Evolutionary conservation across 2,329 filamentous ascomycete species (phyloP).

Genomic region (Pseudopithomyces chartarum): DNA sequence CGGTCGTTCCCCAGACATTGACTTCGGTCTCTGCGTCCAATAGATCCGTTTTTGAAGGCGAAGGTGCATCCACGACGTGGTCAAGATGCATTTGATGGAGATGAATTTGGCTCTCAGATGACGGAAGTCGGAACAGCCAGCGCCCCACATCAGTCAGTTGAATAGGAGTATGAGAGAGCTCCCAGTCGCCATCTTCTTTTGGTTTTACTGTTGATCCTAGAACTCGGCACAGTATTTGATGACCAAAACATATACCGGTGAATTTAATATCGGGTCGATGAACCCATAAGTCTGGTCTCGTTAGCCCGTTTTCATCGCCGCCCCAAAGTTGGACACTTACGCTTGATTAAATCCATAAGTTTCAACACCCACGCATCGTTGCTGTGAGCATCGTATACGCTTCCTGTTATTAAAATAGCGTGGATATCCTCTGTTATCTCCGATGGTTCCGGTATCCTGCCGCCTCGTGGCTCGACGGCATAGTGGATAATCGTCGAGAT

Average conservation of each 20-base stretch:
- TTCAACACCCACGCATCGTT: conserved; percentile 52
- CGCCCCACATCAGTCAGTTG: conserved; percentile 47
- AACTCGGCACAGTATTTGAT: conserved; percentile 53
- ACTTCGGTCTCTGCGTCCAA: conserved; percentile 48
- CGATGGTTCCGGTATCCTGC: conserved; percentile 51
- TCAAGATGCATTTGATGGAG: conserved; percentile 57
- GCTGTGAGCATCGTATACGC: conserved; percentile 55
- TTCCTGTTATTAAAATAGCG: conserved; percentile 54
- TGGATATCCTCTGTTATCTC: conserved; percentile 54
- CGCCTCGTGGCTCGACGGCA: conserved; percentile 52
- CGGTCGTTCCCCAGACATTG: conserved; percentile 55
- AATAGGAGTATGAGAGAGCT: conserved; percentile 52
- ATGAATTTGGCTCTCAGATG: conserved; percentile 39
- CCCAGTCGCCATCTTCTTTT: conserved; percentile 51
- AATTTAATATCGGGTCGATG: conserved; percentile 57
- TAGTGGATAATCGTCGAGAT: conserved; percentile 62
- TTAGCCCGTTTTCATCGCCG: conserved; percentile 8
- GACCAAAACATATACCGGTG: conserved; percentile 55
- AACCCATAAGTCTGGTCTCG: conserved; percentile 53
- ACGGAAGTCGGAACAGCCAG: conserved; percentile 45
- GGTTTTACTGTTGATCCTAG: conserved; percentile 49
- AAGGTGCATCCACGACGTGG: conserved; percentile 46
- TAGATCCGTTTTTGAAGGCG: conserved; percentile 23
- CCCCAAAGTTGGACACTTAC: conserved; percentile 31
- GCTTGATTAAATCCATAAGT: conserved; percentile 51